Evolutionary conservation across 352 stramenopile genomes (phyloP), one percentile per base, ranked within the genome.

Genomic region (Pythium graminicola): DNA sequence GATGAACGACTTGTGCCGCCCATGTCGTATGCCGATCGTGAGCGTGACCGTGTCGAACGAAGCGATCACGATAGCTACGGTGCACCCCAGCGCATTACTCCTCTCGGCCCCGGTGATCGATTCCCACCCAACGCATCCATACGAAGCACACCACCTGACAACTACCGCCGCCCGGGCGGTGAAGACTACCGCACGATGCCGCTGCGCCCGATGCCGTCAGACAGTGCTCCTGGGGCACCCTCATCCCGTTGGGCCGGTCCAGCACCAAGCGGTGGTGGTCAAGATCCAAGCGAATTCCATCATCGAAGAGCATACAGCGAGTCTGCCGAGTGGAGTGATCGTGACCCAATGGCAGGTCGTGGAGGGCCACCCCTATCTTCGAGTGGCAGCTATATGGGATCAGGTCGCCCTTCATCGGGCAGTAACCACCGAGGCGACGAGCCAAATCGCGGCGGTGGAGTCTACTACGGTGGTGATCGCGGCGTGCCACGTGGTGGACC

Each of bases 101-200:
- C 57, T 10, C 35, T 48, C 2, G 42, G 33, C 2, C 22, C 55
- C 6, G 33, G 23, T n/a, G 57, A 65, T 1, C 57, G 57, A 10
- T 64, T 64, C 28, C 40, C 48, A n/a, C n/a, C 29, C 20, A 35
- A 17, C 27, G 31, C 17, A 17, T 29, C 53, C 14, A 24, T 32
- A 20, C 55, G 55, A 39, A 36, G 43, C n/a, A 50, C 54, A 14
- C 48, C 57, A 17, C 46, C 33, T 27, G 57, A 64, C 11, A 13
- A 36, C 45, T 60, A 65, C 57, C 50, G 57, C 11, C 57, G 57
- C 35, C 6, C 19, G 1, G 36, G 41, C 19, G 23, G 29, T 6
- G 14, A n/a, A 4, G 57, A 64, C 29, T 64, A 64, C 23, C 50
- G 57, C 13, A 51, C 50, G 28, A 49, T 59, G 50, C 57, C 57